A percentile compares a stretch with the other conserved stretches of the same genome.
phyloP scores from a whole-genome alignment of 805 yeast species.

The Dipodascus albidus region DNA sequence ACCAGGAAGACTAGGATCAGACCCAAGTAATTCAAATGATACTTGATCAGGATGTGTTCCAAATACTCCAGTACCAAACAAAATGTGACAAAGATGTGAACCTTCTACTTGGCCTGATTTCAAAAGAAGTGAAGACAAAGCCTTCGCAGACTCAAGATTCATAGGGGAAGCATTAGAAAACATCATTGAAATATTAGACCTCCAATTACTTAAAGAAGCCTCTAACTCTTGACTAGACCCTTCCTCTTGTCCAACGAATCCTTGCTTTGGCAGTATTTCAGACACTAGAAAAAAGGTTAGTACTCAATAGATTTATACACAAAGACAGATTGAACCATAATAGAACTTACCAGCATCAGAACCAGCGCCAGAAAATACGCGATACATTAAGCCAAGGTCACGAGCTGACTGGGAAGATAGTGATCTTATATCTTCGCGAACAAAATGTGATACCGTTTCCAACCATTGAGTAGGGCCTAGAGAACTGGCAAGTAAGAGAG shows the following conservation, averaged over 20 bases:
- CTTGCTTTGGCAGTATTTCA: neutral
- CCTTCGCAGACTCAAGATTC: constrained; percentile 21
- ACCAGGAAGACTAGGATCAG: constrained; percentile 20
- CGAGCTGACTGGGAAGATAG: constrained; percentile 27
- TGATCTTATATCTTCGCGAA: constrained; percentile 34
- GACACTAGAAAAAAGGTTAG: neutral
- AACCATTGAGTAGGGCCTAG: constrained; percentile 52
- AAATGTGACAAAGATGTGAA: constrained; percentile 28
- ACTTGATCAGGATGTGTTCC: constrained; percentile 18
- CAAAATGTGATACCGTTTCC: constrained; percentile 45
- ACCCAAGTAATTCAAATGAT: constrained; percentile 19
- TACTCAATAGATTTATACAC: neutral
- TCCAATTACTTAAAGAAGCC: constrained; percentile 18
- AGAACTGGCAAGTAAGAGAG: constrained; percentile 58
- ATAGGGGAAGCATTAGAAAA: constrained; percentile 21
- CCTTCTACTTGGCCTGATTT: constrained; percentile 29
- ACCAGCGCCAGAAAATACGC: constrained; percentile 53
- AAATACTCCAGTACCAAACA: constrained; percentile 5
- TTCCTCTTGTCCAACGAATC: neutral
- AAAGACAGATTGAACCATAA: no score
- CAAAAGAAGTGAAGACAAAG: constrained; percentile 28
- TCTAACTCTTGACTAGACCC: neutral
- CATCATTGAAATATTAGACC: constrained; percentile 20
- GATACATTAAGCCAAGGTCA: constrained; percentile 44
- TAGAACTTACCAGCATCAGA: constrained; percentile 28